Evolutionary conservation across 2,329 filamentous ascomycete species (phyloP), one percentile per base, ranked within the genome.

Genomic region (Ophiostoma perfectum): DNA sequence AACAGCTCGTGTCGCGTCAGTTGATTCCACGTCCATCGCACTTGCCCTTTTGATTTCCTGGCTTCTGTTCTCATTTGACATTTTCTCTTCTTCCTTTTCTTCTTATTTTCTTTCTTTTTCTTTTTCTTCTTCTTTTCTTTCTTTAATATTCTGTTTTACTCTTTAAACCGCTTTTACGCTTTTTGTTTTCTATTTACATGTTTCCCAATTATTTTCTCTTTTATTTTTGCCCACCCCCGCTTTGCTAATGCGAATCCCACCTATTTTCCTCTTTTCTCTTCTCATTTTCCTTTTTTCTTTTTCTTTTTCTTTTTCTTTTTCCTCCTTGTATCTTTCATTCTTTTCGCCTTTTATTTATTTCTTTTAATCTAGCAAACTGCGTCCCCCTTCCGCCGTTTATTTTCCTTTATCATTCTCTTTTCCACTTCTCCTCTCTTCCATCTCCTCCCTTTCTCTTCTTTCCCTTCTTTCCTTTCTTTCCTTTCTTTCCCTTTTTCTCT

Each of bases 381-480:
- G 16, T 38, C 55, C 55, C 55, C 55, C 55, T 60, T 60, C 55
- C 55, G 36, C 27, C 55, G 27, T 55, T 55, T 55, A 8, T 14
- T 62, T 41, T 62, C 55, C 58, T 41, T 63, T n/a, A 16, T 9
- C 58, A 63, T 39, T 42, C 60, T 42, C 16, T 55, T 66, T 42
- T 52, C 63, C 49, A 55, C 39, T 52, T 45, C n/a, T 64, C 60
- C 27, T 66, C 60, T 60, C 45, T 47, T 8, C 27, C 44, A 36
- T 65, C 44, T 65, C 44, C 38, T n/a, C 62, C 62, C 36, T 14
- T 47, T 55, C 60, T 39, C 66, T 68, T 44, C 16, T 62, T 49
- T 39, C 42, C 27, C 27, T 45, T 44, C 38, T 68, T 14, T 55
- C 66, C 8, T 9, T 60, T 14, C 36, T 8, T 49, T 67, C 38